Conservation (phyloP, 139 green algal species). For the Bryopsis sp. region DNA sequence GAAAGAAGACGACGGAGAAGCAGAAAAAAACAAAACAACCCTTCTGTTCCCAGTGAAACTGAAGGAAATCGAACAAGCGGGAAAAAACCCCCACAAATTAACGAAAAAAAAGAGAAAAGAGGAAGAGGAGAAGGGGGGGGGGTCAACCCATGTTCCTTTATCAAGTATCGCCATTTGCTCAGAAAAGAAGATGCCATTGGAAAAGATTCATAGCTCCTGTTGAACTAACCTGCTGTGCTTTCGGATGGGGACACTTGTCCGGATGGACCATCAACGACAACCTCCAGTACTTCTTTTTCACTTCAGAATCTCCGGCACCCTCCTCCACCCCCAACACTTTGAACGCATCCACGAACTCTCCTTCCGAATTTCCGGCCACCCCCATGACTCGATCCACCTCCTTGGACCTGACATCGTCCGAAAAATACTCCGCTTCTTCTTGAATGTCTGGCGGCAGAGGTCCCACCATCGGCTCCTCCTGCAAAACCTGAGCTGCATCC, state of each 20-base stretch:
- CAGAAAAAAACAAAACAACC: background rate
- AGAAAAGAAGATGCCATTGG: background rate
- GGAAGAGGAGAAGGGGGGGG: background rate
- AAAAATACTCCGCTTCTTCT: conserved; percentile 37
- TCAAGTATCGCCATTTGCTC: background rate
- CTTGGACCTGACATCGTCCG: conserved; percentile 29
- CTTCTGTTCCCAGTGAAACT: background rate
- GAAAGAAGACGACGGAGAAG: background rate
- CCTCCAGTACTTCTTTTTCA: conserved; percentile 69
- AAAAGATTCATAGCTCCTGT: background rate
- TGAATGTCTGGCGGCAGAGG: conserved; percentile 57
- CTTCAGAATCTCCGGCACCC: conserved; percentile 25
- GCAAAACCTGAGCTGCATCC: no score
- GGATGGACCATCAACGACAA: conserved; percentile 78
- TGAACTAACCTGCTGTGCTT: conserved; percentile 30
- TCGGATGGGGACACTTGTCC: conserved; percentile 68
- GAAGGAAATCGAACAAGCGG: background rate
- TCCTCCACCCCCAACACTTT: conserved; percentile 49
- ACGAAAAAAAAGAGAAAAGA: background rate
- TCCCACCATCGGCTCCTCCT: conserved; percentile 52
- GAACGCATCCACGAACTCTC: conserved; percentile 39
- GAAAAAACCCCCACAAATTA: background rate
- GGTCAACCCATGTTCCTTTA: conserved; percentile 1
- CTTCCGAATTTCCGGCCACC: background rate
- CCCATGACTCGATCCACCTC: conserved; percentile 23